Evolutionary conservation across 345 rosid genomes (phyloP).

Genomic region (Citrus medica): DNA sequence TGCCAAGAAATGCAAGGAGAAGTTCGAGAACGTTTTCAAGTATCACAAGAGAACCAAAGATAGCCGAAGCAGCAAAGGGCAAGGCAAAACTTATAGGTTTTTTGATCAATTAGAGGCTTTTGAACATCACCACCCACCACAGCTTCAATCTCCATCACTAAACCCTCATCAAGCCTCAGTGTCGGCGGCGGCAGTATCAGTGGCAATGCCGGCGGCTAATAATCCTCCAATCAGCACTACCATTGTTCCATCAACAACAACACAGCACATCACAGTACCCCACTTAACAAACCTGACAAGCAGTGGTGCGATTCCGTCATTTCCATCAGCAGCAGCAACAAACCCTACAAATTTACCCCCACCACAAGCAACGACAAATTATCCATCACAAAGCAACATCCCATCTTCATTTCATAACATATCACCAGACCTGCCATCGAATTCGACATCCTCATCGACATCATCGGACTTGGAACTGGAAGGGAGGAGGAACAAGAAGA

Average conservation of each 20-base stretch:
- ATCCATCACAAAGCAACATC: neutral
- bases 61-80: conserved; percentile 36
- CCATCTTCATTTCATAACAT: conserved; percentile 19
- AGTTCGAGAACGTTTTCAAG: conserved; percentile 51
- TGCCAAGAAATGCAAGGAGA: conserved; percentile 55
- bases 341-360: neutral
- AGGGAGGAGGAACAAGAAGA: conserved; percentile 30
- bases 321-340: neutral
- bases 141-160: conserved; percentile 17
- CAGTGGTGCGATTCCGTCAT: neutral
- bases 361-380: neutral
- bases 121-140: neutral
- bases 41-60: conserved; percentile 57
- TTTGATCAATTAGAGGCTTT: conserved; percentile 47
- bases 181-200: neutral
- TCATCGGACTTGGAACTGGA: conserved; percentile 50
- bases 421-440: conserved; percentile 44
- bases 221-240: neutral
- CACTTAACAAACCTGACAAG: no score
- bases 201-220: neutral
- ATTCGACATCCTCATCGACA: conserved; percentile 65
- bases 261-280: neutral
- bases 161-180: conserved; percentile 14
- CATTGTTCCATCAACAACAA: conserved; percentile 5
- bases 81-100: conserved; percentile 40